Conservation (phyloP, 139 green algal species). For the Coccomyxa sp. region DNA sequence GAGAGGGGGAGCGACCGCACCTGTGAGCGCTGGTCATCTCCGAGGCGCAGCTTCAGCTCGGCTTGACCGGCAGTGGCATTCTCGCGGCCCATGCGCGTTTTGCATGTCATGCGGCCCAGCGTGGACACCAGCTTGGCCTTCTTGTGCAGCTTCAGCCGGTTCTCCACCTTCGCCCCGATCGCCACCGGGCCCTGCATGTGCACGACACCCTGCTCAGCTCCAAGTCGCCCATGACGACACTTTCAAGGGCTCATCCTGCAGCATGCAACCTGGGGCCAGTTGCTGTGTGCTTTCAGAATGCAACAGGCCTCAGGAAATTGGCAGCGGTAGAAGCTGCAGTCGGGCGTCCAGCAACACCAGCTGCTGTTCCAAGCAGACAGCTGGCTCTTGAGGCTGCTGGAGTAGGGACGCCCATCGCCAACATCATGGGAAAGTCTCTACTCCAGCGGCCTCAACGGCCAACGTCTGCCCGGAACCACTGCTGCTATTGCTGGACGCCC, state of each 20-base stretch:
- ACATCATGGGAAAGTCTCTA: too few species aligned
- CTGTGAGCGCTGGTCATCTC: background rate
- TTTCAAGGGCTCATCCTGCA: too few species aligned
- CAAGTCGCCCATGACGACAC: background rate
- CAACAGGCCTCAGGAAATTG: background rate
- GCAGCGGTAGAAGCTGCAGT: too few species aligned
- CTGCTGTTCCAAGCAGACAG: too few species aligned
- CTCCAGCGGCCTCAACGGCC: too few species aligned
- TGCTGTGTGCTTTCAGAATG: background rate
- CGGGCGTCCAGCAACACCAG: too few species aligned
- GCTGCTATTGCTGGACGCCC: too few species aligned
- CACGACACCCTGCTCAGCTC: background rate
- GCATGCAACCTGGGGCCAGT: background rate
- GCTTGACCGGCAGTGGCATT: background rate
- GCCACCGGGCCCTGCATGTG: constrained; percentile 24
- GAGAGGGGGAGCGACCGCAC: background rate
- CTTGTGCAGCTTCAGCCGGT: constrained; percentile 34
- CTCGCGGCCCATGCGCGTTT: constrained; percentile 23
- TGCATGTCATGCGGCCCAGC: constrained; percentile 38
- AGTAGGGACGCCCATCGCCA: too few species aligned
- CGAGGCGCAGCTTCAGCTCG: background rate
- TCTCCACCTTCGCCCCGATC: constrained; percentile 49
- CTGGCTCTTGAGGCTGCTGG: too few species aligned
- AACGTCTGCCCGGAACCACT: too few species aligned
- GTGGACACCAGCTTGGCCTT: constrained; percentile 38